Conservation (phyloP, 169 alveolate species). For the Babesia microti region DNA sequence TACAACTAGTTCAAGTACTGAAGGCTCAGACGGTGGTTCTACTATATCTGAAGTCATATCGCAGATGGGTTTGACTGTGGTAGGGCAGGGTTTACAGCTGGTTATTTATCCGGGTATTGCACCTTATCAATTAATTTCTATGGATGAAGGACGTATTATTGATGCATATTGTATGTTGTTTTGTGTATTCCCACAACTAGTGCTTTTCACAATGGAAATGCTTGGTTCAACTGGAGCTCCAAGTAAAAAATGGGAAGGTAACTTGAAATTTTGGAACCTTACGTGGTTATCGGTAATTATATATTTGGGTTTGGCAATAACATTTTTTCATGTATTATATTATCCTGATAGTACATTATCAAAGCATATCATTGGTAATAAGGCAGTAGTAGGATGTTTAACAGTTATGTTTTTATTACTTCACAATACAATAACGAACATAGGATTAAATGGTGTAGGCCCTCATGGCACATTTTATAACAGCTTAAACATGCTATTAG, state of each 20-base stretch:
- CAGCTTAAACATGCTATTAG: not conserved
- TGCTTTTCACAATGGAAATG: slow-evolving; percentile 6
- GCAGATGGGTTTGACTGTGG: slow-evolving; percentile 3
- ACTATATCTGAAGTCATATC: slow-evolving; percentile 4
- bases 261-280: not conserved
- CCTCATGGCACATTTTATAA: slow-evolving; percentile 8
- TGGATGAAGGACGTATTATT: slow-evolving; percentile 4
- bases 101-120: slow-evolving; percentile 17
- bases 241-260: slow-evolving; percentile 4
- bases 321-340: slow-evolving; percentile 2
- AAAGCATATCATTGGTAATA: not conserved
- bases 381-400: slow-evolving; percentile 1
- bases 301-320: not conserved
- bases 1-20: not conserved
- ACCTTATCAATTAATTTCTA: slow-evolving; percentile 6
- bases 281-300: slow-evolving; percentile 3
- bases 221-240: slow-evolving; percentile 10
- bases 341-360: slow-evolving; percentile 1
- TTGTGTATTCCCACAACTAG: slow-evolving; percentile 5
- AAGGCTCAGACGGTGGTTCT: slow-evolving; percentile 3
- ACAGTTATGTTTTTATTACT: not conserved
- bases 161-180: slow-evolving; percentile 1
- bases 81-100: slow-evolving; percentile 2
- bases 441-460: slow-evolving; percentile 7
- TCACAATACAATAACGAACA: not conserved